Evolutionary conservation across 805 yeast genomes (phyloP).

Genomic region (Wickerhamiella spandovensis): DNA sequence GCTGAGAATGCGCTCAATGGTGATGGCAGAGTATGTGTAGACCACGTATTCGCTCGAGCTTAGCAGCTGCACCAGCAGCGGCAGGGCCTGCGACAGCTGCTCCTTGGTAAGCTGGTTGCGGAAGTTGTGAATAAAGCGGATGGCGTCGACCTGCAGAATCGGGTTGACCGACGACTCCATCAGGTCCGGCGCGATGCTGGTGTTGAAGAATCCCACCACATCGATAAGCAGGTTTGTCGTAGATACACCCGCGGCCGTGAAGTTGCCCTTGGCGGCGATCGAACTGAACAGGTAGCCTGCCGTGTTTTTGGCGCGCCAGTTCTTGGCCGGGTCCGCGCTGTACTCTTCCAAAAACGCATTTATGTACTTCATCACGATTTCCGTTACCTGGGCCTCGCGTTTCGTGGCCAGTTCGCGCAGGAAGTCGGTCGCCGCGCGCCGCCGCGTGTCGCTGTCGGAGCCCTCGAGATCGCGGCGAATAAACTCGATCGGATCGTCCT

Average conservation of each 20-base stretch:
- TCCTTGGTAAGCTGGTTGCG: constrained; percentile 85
- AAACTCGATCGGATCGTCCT: constrained; percentile 91
- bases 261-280: constrained; percentile 78
- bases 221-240: constrained; percentile 76
- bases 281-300: constrained; percentile 79
- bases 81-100: constrained; percentile 68
- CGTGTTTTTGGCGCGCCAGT: constrained; percentile 81
- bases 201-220: constrained; percentile 72
- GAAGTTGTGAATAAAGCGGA: constrained; percentile 76
- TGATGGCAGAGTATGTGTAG: constrained; percentile 85
- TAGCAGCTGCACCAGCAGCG: constrained; percentile 61
- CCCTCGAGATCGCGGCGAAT: constrained; percentile 92
- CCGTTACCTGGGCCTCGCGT: constrained; percentile 61
- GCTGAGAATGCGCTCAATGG: constrained; percentile 77
- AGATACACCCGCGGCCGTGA: constrained; percentile 78
- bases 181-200: constrained; percentile 72
- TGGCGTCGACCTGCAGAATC: constrained; percentile 80
- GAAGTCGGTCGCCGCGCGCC: constrained; percentile 88
- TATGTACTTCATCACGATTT: constrained; percentile 60
- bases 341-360: constrained; percentile 47
- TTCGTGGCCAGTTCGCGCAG: constrained; percentile 72
- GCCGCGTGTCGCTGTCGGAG: constrained; percentile 80
- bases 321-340: constrained; percentile 29
- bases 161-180: constrained; percentile 45
- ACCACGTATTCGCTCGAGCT: constrained; percentile 60